These are phyloP conservation scores for Rhizoclosmatium globosum DNA, from an alignment of 192 early-diverging fungal genomes.

Conservation along the genomic window DNA sequence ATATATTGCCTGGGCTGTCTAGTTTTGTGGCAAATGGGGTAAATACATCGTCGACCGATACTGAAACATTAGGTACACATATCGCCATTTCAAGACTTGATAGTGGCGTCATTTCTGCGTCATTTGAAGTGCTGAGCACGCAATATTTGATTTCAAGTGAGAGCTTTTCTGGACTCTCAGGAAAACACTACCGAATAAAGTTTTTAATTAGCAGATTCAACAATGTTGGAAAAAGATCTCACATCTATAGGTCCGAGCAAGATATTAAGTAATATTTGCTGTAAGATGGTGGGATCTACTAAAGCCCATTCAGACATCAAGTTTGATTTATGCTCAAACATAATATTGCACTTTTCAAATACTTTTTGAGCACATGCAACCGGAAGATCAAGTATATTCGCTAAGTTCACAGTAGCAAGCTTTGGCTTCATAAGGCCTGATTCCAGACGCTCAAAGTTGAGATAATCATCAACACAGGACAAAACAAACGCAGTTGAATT, in stretches of 20 bases:
- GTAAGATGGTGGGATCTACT: background rate
- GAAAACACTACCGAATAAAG: background rate
- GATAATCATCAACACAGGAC: background rate
- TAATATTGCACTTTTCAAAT: background rate
- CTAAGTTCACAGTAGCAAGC: background rate
- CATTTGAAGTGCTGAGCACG: background rate
- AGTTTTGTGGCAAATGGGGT: background rate
- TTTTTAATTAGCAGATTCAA: too few relatives aligned
- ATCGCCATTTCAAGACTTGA: background rate
- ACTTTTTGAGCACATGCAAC: conserved; percentile 17
- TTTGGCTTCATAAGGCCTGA: background rate
- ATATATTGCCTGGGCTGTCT: background rate
- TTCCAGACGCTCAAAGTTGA: background rate
- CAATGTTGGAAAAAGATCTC: background rate
- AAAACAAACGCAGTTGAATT: background rate
- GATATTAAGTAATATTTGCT: conserved; percentile 14
- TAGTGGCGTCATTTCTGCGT: too few relatives aligned
- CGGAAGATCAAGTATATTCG: background rate
- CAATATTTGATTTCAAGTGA: background rate
- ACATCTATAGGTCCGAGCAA: conserved; percentile 18
- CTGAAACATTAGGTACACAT: background rate
- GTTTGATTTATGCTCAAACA: conserved; percentile 4
- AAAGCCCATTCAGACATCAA: conserved; percentile 9
- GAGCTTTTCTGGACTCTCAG: background rate
- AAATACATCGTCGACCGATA: background rate